Conservation (phyloP, 768 basidiomycete species). For the Trametes coccinea region DNA sequence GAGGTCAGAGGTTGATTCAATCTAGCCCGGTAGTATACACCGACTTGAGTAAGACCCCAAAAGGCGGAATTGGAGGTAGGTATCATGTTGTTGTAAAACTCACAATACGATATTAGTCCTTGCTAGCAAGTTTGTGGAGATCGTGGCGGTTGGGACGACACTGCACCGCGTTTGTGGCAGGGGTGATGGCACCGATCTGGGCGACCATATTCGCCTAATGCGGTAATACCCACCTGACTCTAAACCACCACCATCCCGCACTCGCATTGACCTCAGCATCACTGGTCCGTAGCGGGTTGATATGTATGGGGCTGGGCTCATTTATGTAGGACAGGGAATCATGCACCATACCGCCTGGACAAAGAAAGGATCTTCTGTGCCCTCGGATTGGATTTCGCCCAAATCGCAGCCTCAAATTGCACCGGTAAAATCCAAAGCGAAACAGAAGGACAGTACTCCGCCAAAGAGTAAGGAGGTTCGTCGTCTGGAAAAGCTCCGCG, state of each 20-base stretch:
- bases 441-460: slow-evolving; percentile 28
- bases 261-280: too few relatives aligned
- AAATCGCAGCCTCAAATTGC: slow-evolving; percentile 28
- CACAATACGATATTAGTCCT: too few relatives aligned
- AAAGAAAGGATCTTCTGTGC: slow-evolving; percentile 45
- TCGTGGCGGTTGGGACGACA: background rate
- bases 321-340: background rate
- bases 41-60: too few relatives aligned
- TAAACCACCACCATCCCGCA: background rate
- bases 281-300: too few relatives aligned
- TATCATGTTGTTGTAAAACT: too few relatives aligned
- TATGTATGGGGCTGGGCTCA: too few relatives aligned
- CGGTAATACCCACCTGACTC: background rate
- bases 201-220: slow-evolving; percentile 6
- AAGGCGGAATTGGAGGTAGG: too few relatives aligned
- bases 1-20: too few relatives aligned
- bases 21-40: too few relatives aligned
- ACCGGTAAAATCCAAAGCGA: slow-evolving; percentile 39
- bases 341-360: slow-evolving; percentile 49
- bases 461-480: slow-evolving; percentile 52
- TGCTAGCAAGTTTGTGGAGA: too few relatives aligned
- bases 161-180: background rate
- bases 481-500: slow-evolving; percentile 47
- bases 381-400: slow-evolving; percentile 55
- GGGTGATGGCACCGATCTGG: slow-evolving; percentile 1